phyloP scores from a whole-genome alignment of 129 eudicot genomes.

The Centaurea solstitialis region DNA sequence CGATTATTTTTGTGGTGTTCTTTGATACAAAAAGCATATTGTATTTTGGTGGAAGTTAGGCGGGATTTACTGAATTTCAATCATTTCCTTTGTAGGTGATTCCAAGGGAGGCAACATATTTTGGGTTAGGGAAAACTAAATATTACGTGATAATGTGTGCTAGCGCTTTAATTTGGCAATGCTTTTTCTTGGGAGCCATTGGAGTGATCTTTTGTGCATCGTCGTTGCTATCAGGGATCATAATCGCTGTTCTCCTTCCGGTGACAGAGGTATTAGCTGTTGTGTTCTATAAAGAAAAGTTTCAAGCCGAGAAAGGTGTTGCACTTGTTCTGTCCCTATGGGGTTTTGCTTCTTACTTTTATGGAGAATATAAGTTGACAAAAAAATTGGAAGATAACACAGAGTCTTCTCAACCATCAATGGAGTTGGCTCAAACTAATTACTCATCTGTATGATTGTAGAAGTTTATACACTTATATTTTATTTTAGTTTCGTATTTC shows the following conservation, averaged over 20 bases:
- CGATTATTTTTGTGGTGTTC: neutral
- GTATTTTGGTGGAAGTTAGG: neutral
- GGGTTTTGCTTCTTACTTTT: slow-evolving; percentile 59
- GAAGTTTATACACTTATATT: neutral
- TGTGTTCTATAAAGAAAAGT: slow-evolving; percentile 41
- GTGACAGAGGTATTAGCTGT: slow-evolving; percentile 45
- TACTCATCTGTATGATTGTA: slow-evolving; percentile 15
- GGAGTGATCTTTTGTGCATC: slow-evolving; percentile 57
- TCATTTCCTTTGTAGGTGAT: slow-evolving; percentile 34
- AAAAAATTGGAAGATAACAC: neutral
- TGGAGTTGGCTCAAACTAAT: slow-evolving; percentile 13
- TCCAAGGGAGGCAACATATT: slow-evolving; percentile 42
- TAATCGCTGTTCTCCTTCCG: slow-evolving; percentile 47
- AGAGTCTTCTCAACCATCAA: slow-evolving; percentile 12
- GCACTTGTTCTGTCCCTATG: slow-evolving; percentile 50
- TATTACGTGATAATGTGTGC: slow-evolving; percentile 35
- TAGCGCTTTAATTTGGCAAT: slow-evolving; percentile 53
- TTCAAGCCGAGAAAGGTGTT: slow-evolving; percentile 50
- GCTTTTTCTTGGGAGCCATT: slow-evolving; percentile 51
- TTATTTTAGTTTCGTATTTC: neutral
- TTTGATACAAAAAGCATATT: neutral
- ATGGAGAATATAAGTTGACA: slow-evolving; percentile 35
- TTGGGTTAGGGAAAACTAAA: slow-evolving; percentile 34
- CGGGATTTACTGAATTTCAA: neutral
- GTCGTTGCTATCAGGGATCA: slow-evolving; percentile 47